Percentiles rank a stretch among this genome's conserved stretches.
These are phyloP conservation scores for Triticum monococcum DNA, from an alignment of 176 grass and related monocot species.

Conservation along the genomic window DNA sequence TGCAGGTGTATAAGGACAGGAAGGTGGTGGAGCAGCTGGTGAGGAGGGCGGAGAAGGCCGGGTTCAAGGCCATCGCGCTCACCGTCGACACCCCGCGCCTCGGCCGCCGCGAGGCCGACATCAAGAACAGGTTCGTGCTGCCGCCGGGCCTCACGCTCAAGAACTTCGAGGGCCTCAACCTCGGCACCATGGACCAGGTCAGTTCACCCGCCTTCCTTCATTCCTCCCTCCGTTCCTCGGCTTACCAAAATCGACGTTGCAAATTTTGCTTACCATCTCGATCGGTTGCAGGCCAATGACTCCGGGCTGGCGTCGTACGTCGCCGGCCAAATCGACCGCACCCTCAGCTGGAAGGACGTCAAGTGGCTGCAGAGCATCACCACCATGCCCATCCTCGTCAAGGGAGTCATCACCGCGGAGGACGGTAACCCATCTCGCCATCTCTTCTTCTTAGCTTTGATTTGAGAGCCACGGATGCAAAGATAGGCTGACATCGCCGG, in stretches of 20 bases:
- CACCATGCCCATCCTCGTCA: conserved; percentile 80
- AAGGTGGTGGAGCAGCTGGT: conserved; percentile 81
- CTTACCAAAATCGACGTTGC: neutral
- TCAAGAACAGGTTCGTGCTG: conserved; percentile 88
- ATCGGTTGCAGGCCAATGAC: conserved; percentile 53
- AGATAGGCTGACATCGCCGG: neutral
- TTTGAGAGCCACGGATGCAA: neutral
- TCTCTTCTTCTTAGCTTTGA: neutral
- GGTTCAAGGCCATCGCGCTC: conserved; percentile 96
- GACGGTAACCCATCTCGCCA: conserved; percentile 48
- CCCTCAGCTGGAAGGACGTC: conserved; percentile 91
- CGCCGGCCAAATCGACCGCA: conserved; percentile 75
- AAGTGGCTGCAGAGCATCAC: conserved; percentile 97
- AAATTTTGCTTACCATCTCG: neutral
- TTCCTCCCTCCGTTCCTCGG: too few relatives aligned
- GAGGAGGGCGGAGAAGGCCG: conserved; percentile 75
- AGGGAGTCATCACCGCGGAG: conserved; percentile 85
- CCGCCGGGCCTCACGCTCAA: conserved; percentile 74
- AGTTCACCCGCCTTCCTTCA: neutral
- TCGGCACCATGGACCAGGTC: conserved; percentile 82
- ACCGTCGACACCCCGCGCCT: conserved; percentile 85
- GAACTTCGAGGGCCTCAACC: conserved; percentile 79
- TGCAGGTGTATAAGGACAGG: conserved; percentile 48
- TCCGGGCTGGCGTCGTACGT: conserved; percentile 86
- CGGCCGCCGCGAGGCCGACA: conserved; percentile 81